Conservation (phyloP, 257 asterid species). For the Gardenia jasminoides region DNA sequence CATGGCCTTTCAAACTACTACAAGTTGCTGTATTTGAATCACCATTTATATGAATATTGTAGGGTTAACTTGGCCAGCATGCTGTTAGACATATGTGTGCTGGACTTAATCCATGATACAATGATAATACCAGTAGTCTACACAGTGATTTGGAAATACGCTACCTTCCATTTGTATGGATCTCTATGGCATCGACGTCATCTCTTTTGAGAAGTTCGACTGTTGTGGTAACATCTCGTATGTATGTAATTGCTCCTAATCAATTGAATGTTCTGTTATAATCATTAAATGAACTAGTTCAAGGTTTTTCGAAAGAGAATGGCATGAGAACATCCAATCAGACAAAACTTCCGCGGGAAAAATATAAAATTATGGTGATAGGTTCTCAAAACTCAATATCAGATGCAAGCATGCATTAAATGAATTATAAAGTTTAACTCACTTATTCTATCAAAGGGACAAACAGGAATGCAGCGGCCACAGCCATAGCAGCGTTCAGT, state of each 20-base stretch:
- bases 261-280: conserved; percentile 11
- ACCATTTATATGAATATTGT: background rate
- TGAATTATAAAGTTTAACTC: conserved; percentile 14
- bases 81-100: background rate
- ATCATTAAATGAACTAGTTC: background rate
- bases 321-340: background rate
- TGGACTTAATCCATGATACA: background rate
- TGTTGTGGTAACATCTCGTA: conserved; percentile 67
- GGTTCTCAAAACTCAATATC: too few species aligned
- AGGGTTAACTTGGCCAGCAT: background rate
- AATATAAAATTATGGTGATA: too few species aligned
- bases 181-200: conserved; percentile 78
- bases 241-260: conserved; percentile 64
- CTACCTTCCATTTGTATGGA: conserved; percentile 93
- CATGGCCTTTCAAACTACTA: background rate
- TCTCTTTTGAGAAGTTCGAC: conserved; percentile 63
- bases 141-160: too few species aligned
- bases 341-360: background rate
- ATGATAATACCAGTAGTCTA: background rate
- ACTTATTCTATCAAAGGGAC: conserved; percentile 91
- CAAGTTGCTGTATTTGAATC: background rate
- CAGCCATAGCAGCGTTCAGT: conserved; percentile 95
- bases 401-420: background rate
- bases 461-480: conserved; percentile 92
- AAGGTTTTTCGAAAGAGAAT: conserved; percentile 2